These are phyloP conservation scores for Xylariaceae sp. DNA, from an alignment of 2,329 filamentous ascomycete species.

Conservation along the genomic window DNA sequence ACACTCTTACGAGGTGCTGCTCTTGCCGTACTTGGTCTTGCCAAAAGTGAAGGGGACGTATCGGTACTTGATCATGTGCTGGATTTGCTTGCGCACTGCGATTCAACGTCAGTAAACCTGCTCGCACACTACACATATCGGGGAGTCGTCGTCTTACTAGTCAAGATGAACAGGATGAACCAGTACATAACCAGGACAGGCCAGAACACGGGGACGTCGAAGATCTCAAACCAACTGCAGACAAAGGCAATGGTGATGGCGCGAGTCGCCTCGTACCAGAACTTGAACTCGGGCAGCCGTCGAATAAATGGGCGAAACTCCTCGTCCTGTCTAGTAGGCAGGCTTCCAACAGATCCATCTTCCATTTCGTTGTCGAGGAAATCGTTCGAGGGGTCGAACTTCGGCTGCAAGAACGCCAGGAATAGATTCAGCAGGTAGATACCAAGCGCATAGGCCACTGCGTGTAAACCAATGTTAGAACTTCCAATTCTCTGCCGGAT, in stretches of 20 bases:
- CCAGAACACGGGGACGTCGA: conserved; percentile 98
- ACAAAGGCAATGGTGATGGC: conserved; percentile 76
- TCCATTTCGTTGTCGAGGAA: conserved; percentile 90
- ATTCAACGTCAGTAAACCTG: conserved; percentile 9
- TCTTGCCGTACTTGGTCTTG: conserved; percentile 74
- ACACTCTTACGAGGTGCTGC: conserved; percentile 40
- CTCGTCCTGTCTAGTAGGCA: conserved; percentile 93
- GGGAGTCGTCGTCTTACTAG: conserved; percentile 58
- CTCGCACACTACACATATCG: background rate
- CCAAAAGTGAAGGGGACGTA: conserved; percentile 92
- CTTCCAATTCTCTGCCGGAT: background rate
- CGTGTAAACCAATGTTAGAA: conserved; percentile 15
- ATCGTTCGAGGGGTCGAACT: conserved; percentile 96
- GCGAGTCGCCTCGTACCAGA: conserved; percentile 94
- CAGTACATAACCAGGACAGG: conserved; percentile 97
- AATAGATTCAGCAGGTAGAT: conserved; percentile 99
- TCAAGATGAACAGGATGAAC: conserved; percentile 92
- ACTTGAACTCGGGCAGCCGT: conserved; percentile 97
- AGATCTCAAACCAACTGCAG: conserved; percentile 90
- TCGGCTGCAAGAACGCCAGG: conserved; percentile 95
- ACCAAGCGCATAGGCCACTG: conserved; percentile 93
- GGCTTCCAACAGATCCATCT: conserved; percentile 72
- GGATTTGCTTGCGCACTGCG: conserved; percentile 94
- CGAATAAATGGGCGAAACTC: conserved; percentile 98
- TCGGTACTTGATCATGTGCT: conserved; percentile 99